These are phyloP conservation scores for Jaltomata sinuosa DNA, from an alignment of 257 asterid species.

Conservation along the genomic window DNA sequence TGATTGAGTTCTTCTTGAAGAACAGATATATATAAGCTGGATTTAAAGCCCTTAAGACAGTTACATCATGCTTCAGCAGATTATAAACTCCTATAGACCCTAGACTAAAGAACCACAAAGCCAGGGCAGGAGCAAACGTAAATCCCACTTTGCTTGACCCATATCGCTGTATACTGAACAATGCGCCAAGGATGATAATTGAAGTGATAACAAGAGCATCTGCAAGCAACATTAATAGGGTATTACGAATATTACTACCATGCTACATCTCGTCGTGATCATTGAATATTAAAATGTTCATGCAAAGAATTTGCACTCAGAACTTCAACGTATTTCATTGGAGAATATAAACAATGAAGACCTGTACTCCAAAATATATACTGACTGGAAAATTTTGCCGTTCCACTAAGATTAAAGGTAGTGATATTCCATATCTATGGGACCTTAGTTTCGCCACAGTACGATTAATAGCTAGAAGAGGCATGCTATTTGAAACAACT, in stretches of 20 bases:
- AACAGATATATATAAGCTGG: constrained; percentile 75
- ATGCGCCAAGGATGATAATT: constrained; percentile 58
- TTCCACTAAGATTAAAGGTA: not conserved
- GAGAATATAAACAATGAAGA: not conserved
- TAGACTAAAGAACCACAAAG: constrained; percentile 85
- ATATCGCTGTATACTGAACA: constrained; percentile 83
- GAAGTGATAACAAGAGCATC: constrained; percentile 91
- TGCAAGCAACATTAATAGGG: constrained; percentile 20
- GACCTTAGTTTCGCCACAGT: not conserved
- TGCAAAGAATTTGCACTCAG: not conserved
- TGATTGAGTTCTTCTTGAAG: constrained; percentile 59
- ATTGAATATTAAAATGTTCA: not conserved
- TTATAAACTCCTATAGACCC: constrained; percentile 88
- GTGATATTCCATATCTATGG: not conserved
- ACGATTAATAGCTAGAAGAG: not conserved
- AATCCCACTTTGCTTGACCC: constrained; percentile 94
- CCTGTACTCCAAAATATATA: not conserved
- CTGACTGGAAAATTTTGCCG: not conserved
- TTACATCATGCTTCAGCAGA: constrained; percentile 50
- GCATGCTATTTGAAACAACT: not conserved
- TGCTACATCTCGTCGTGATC: not conserved
- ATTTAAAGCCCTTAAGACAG: constrained; percentile 74
- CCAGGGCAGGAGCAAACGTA: constrained; percentile 89
- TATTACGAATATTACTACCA: not conserved
- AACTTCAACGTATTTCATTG: not conserved